These are phyloP conservation scores for Geranium brycei DNA, from an alignment of 345 rosid species.

Conservation along the genomic window DNA sequence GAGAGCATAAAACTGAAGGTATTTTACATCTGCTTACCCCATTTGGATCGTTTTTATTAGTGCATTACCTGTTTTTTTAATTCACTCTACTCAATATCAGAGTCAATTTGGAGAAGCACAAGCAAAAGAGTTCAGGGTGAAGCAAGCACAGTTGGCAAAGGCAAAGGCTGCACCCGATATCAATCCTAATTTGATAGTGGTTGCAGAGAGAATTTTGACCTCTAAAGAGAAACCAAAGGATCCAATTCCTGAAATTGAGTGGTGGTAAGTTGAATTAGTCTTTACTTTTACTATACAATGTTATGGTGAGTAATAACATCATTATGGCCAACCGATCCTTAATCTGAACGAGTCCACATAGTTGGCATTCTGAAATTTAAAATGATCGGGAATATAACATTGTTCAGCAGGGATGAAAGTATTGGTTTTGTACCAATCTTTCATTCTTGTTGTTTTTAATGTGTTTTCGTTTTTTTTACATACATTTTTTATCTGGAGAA, in stretches of 20 bases:
- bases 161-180: slow-evolving; percentile 69
- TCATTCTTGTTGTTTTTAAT: too few relatives aligned
- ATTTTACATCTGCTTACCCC: neutral
- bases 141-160: slow-evolving; percentile 85
- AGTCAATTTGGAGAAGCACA: slow-evolving; percentile 93
- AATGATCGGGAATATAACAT: too few relatives aligned
- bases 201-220: slow-evolving; percentile 54
- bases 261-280: slow-evolving; percentile 60
- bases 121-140: slow-evolving; percentile 77
- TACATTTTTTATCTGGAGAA: neutral
- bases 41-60: slow-evolving; percentile 4
- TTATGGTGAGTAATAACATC: neutral
- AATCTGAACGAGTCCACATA: too few relatives aligned
- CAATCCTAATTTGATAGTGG: slow-evolving; percentile 91
- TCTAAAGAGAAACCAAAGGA: slow-evolving; percentile 77
- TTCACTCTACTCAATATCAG: slow-evolving; percentile 21
- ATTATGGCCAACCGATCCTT: neutral
- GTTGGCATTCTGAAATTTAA: too few relatives aligned
- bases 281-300: neutral
- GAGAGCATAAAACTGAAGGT: slow-evolving; percentile 76
- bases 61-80: slow-evolving; percentile 7
- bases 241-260: slow-evolving; percentile 69
- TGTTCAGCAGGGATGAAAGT: too few relatives aligned
- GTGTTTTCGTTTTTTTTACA: neutral
- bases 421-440: neutral